Percentiles rank a stretch among this genome's conserved stretches.
phyloP scores from a whole-genome alignment of 495 filamentous ascomycete genomes.

The Penicillium desertorum region DNA sequence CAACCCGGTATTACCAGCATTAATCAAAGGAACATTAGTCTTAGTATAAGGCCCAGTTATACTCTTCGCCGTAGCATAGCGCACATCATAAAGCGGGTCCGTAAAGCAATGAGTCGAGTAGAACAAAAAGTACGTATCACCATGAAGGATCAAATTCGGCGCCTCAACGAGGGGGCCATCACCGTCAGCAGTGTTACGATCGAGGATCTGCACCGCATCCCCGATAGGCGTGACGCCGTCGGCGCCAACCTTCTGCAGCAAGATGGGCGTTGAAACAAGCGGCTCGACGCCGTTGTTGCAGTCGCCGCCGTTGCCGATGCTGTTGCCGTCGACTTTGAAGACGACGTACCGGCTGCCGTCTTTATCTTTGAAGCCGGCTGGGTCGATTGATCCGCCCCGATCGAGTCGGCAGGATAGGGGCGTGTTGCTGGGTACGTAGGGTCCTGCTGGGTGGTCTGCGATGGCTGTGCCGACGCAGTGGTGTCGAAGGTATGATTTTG shows the following conservation, averaged over 20 bases:
- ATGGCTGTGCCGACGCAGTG: constrained; percentile 59
- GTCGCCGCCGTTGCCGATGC: constrained; percentile 54
- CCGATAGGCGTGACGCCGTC: constrained; percentile 56
- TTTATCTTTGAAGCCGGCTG: constrained; percentile 51
- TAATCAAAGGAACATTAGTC: constrained; percentile 35
- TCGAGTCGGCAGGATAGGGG: constrained; percentile 53
- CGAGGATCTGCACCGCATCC: constrained; percentile 52
- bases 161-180: constrained; percentile 66
- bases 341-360: constrained; percentile 57
- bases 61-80: constrained; percentile 49
- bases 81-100: constrained; percentile 52
- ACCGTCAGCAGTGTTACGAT: constrained; percentile 43
- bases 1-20: constrained; percentile 41
- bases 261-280: constrained; percentile 54
- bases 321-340: constrained; percentile 65
- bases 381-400: constrained; percentile 59
- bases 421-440: constrained; percentile 46
- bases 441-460: constrained; percentile 44
- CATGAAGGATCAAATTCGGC: constrained; percentile 49
- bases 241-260: constrained; percentile 54
- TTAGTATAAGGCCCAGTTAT: constrained; percentile 51
- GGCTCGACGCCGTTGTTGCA: constrained; percentile 56
- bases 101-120: constrained; percentile 61
- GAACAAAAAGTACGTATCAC: constrained; percentile 56
- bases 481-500: constrained; percentile 30